Evolutionary conservation across 2,329 filamentous ascomycete genomes (phyloP).

Genomic region (Claviceps digitariae): DNA sequence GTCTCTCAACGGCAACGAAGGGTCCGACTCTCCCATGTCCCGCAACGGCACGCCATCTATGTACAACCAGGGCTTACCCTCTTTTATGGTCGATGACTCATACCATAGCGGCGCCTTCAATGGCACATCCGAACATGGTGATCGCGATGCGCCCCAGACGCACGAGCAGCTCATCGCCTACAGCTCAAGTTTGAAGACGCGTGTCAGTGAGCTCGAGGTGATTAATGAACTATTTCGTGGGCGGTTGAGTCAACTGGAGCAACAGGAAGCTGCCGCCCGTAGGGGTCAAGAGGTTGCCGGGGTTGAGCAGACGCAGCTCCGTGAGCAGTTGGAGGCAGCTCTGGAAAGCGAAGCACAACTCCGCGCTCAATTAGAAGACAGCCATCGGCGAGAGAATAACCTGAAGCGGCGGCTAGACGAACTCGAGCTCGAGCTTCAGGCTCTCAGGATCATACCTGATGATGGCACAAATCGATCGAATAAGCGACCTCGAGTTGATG

Average conservation of each 20-base stretch:
- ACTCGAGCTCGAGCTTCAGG: constrained; percentile 47
- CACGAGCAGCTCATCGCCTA: constrained; percentile 68
- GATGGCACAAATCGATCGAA: constrained; percentile 6
- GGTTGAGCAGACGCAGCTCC: constrained; percentile 42
- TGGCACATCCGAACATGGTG: constrained; percentile 28
- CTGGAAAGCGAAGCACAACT: constrained; percentile 30
- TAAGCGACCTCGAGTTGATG: constrained; percentile 8
- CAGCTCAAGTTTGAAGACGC: constrained; percentile 83
- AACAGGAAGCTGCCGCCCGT: constrained; percentile 56
- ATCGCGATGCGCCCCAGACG: constrained; percentile 59
- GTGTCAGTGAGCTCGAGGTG: constrained; percentile 87
- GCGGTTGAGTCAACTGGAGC: constrained; percentile 65
- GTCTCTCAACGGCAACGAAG: constrained; percentile 58
- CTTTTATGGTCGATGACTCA: constrained; percentile 65
- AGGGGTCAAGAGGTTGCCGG: constrained; percentile 43
- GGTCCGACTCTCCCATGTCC: constrained; percentile 64
- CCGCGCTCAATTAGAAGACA: constrained; percentile 57
- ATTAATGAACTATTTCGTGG: constrained; percentile 77
- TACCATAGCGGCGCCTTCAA: constrained; percentile 39
- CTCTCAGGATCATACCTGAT: constrained; percentile 9
- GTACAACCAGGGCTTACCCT: constrained; percentile 59
- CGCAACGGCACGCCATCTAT: constrained; percentile 66
- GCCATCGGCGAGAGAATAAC: constrained; percentile 64
- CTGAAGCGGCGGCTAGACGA: constrained; percentile 75
- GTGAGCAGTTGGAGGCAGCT: constrained; percentile 38